phyloP scores from a whole-genome alignment of 179 eudicot species.

The Actinidia arguta region DNA sequence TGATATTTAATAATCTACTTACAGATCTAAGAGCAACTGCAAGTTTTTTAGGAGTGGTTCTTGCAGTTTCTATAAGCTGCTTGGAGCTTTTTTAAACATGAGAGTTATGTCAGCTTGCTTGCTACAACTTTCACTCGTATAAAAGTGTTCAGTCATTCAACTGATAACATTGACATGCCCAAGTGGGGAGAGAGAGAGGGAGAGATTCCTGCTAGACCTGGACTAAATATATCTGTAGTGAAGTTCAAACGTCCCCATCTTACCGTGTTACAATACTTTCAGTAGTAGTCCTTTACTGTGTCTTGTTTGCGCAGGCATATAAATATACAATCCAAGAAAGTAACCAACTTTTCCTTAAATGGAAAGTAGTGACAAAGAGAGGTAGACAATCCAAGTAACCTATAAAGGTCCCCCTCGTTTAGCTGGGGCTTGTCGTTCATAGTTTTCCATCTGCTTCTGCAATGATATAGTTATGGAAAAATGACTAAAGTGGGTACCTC shows the following conservation, averaged over 20 bases:
- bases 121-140: too few species aligned
- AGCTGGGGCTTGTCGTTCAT: not conserved
- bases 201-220: not conserved
- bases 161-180: too few species aligned
- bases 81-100: too few species aligned
- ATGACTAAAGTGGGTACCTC: not conserved
- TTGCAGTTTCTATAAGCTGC: too few species aligned
- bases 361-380: not conserved
- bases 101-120: too few species aligned
- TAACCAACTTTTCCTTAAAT: not conserved
- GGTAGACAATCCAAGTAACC: not conserved
- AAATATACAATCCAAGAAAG: not conserved
- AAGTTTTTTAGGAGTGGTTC: too few species aligned
- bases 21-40: too few species aligned
- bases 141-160: too few species aligned
- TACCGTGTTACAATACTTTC: not conserved
- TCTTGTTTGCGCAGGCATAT: not conserved
- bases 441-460: constrained; percentile 2
- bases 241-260: not conserved
- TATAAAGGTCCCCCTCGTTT: not conserved
- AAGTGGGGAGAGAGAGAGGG: not conserved
- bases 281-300: not conserved
- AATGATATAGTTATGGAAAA: not conserved
- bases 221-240: not conserved
- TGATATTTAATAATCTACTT: too few species aligned